Conservation (phyloP, 2,329 filamentous ascomycete species). For the Pestalotiopsis fici region DNA sequence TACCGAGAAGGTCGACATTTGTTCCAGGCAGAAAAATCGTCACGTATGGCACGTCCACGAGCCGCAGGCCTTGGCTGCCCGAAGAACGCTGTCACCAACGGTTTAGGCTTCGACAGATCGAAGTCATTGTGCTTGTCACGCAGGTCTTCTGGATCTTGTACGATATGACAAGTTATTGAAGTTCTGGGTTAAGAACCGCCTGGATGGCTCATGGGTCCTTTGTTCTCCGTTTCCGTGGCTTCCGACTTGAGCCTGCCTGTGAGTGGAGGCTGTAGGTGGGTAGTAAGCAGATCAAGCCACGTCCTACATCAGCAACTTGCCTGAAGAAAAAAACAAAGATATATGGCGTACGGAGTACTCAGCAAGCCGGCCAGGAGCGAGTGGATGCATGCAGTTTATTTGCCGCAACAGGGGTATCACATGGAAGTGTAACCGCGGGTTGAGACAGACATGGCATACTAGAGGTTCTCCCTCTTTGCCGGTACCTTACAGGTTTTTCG, state of each 20-base stretch:
- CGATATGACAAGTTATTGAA: slow-evolving; percentile 46
- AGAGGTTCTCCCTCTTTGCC: neutral
- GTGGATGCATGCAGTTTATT: slow-evolving; percentile 21
- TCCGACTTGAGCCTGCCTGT: neutral
- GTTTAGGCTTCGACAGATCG: slow-evolving; percentile 25
- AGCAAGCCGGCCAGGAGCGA: neutral
- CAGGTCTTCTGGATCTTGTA: slow-evolving; percentile 50
- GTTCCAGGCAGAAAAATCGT: slow-evolving; percentile 13
- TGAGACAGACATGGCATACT: neutral
- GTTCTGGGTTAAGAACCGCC: slow-evolving; percentile 2
- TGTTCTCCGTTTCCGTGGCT: neutral
- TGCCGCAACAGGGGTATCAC: slow-evolving; percentile 26
- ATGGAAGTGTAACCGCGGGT: neutral
- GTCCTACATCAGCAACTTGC: neutral
- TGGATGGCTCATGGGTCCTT: neutral
- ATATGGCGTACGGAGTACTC: neutral
- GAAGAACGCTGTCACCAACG: slow-evolving; percentile 19
- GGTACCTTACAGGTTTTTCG: neutral
- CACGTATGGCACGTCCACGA: slow-evolving; percentile 25
- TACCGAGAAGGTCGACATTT: neutral
- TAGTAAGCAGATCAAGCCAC: neutral
- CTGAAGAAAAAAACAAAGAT: neutral
- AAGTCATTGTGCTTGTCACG: slow-evolving; percentile 32
- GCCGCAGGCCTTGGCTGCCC: slow-evolving; percentile 24
- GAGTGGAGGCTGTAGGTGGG: neutral